phyloP scores from a whole-genome alignment of 139 green algal genomes.

The Chlorella ohadii region DNA sequence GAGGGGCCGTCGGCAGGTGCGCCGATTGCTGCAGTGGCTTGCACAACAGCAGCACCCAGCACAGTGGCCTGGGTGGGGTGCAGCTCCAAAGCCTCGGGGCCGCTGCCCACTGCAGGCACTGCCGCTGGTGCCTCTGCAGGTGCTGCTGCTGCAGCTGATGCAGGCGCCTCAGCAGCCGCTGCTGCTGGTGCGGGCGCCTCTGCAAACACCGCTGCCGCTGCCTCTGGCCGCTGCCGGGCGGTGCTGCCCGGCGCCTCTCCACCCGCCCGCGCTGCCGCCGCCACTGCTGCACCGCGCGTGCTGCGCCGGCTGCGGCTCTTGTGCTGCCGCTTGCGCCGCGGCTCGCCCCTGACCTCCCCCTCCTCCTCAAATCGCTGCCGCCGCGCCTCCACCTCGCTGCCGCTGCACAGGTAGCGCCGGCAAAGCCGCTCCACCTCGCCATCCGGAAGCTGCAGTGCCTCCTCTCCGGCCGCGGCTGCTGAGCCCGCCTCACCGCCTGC shows the following conservation, averaged over 20 bases:
- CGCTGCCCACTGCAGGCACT: background rate
- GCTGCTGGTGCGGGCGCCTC: background rate
- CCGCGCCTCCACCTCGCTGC: slow-evolving; percentile 1
- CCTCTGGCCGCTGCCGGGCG: background rate
- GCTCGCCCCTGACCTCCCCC: background rate
- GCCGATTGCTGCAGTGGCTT: background rate
- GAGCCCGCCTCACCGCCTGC: background rate
- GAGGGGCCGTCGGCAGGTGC: slow-evolving; percentile 21
- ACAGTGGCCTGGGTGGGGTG: slow-evolving; percentile 1
- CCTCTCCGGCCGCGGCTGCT: background rate
- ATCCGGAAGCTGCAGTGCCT: background rate
- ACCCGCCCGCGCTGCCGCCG: background rate
- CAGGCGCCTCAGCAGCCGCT: background rate
- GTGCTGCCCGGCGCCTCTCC: slow-evolving; percentile 7
- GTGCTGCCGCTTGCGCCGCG: background rate
- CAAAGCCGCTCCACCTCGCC: background rate
- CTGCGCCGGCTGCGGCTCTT: background rate
- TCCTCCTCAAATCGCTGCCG: slow-evolving; percentile 1
- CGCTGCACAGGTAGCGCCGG: slow-evolving; percentile 13
- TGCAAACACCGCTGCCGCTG: background rate
- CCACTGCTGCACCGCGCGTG: background rate
- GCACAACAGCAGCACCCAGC: background rate
- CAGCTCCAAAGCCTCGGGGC: slow-evolving; percentile 8
- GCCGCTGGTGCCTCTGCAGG: background rate
- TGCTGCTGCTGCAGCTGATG: background rate